These are phyloP conservation scores for Xylaria hypoxylon DNA, from an alignment of 2,329 filamentous ascomycete species.

Conservation along the genomic window DNA sequence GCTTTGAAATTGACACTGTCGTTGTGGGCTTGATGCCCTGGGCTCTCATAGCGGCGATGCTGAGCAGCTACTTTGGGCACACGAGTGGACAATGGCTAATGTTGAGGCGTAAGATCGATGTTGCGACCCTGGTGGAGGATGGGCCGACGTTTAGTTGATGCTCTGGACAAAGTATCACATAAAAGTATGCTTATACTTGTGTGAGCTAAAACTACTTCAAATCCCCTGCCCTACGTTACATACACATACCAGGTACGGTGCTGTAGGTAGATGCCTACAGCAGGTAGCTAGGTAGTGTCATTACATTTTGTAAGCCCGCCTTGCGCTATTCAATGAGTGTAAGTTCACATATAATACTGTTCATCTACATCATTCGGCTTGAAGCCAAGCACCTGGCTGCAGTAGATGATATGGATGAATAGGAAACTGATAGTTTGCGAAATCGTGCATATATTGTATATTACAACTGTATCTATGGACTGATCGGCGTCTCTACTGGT, in stretches of 20 bases:
- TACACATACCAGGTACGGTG: no score
- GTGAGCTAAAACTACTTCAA: not conserved
- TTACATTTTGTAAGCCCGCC: not conserved
- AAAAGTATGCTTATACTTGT: not conserved
- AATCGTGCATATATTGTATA: conserved; percentile 33
- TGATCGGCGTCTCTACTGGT: conserved; percentile 13
- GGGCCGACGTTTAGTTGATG: not conserved
- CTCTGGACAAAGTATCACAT: not conserved
- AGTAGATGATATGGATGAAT: not conserved
- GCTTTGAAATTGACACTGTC: conserved; percentile 41
- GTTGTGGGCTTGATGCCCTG: conserved; percentile 45
- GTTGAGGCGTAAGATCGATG: conserved; percentile 2
- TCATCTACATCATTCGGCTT: not conserved
- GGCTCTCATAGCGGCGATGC: conserved; percentile 44
- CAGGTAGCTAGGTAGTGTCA: not conserved
- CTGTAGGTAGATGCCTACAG: no score
- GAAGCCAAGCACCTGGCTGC: not conserved
- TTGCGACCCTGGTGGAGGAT: not conserved
- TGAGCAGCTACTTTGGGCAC: conserved; percentile 44
- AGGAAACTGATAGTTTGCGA: not conserved
- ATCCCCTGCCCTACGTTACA: not conserved
- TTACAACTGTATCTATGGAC: conserved; percentile 33
- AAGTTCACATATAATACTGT: not conserved
- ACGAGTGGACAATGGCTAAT: conserved; percentile 21
- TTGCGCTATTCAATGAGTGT: not conserved